A percentile compares a stretch with the other conserved stretches of the same genome.
phyloP scores from a whole-genome alignment of 2,329 filamentous ascomycete species.

The Paecilomyces formosus region DNA sequence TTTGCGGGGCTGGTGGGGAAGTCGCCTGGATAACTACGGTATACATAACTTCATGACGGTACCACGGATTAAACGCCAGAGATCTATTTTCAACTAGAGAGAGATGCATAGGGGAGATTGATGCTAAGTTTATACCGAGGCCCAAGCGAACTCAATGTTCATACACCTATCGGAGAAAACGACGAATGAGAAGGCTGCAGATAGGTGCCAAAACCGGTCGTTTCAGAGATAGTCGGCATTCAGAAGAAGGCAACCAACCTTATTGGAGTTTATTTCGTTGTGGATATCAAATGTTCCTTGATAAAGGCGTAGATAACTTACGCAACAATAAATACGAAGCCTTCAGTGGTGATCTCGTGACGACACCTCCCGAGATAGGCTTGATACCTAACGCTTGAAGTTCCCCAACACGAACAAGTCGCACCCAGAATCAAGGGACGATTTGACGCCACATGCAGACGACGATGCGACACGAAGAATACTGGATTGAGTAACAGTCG shows the following conservation, averaged over 20 bases:
- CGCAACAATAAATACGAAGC: neutral
- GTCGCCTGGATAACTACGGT: too few relatives aligned
- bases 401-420: neutral
- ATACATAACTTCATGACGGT: too few relatives aligned
- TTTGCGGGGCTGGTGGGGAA: too few relatives aligned
- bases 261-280: neutral
- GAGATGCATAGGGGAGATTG: neutral
- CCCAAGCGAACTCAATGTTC: neutral
- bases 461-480: neutral
- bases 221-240: neutral
- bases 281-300: neutral
- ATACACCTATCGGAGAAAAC: neutral
- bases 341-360: neutral
- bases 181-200: too few relatives aligned
- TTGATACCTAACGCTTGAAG: neutral
- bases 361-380: neutral
- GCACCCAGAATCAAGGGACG: neutral
- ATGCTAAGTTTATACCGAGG: neutral
- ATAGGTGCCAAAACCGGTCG: neutral
- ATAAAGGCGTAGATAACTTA: neutral
- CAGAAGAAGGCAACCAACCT: too few relatives aligned
- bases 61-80: too few relatives aligned
- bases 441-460: neutral
- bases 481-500: neutral
- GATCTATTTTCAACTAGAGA: too few relatives aligned